Base-by-base conservation (phyloP, 2,329 filamentous ascomycete species). In the Mycogone perniciosa region DNA sequence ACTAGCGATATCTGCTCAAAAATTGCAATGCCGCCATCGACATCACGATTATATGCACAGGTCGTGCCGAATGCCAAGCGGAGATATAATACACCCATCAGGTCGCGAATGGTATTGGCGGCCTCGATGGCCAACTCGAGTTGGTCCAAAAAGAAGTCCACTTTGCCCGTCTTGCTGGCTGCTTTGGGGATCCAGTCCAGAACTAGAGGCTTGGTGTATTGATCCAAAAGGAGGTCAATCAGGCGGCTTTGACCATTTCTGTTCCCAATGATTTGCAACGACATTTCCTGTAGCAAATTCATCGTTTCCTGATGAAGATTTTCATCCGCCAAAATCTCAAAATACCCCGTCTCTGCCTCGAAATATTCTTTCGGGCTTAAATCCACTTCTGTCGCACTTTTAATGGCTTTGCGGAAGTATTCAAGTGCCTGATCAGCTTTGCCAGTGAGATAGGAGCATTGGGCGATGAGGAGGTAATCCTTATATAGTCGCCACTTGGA, bases 141-240 rank as follows among this genome's bases (percentile, higher is more conserved):
- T 1, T 61, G 59, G 0, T 65, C 57, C 0, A 66, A 52, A 9
- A 70, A 54, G 7, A 67, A 62, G 0, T 59, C 60, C 0, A 62
- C 61, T 51, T 65, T 60, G 3, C 60, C 59, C 0, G 62, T 62
- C 35, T 68, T 70, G 44, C 66, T 64, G 0, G 67, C 69, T 1
- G 71, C 69, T n/a, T 66, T 67, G 9, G 70, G 70, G 5, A 72
- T 64, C 68, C 68, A 71, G 47, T 73, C 69, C 30, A 68, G 57
- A 1, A 70, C 62, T 4, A 65, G 55, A 7, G 54, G 60, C 26
- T 61, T 66, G 48, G 62, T 68, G 45, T 62, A 61, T 26, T 69
- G 64, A 11, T 64, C 62, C 0, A 73, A 55, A 6, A 73, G 48
- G 33, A 73, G 64, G 35, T 68, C 62, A 0, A 67, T 63, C 5